phyloP scores from a whole-genome alignment of 1,284 basidiomycete genomes.

The Austroboletus niveus region DNA sequence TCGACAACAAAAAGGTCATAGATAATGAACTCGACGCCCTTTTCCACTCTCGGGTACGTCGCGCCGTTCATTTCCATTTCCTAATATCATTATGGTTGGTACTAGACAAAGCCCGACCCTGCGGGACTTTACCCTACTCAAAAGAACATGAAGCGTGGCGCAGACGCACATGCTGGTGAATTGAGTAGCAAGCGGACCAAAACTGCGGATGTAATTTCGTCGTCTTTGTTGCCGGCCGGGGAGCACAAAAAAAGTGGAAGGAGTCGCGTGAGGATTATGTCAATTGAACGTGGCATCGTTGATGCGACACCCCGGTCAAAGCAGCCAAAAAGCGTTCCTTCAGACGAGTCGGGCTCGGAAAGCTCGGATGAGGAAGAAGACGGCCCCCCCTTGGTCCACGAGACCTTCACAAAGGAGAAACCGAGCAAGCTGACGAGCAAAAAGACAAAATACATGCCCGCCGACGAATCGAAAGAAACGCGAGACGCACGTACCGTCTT shows the following conservation, averaged over 20 bases:
- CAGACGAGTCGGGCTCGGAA: constrained; percentile 14
- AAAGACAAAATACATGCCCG: constrained; percentile 50
- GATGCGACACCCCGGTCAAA: constrained; percentile 27
- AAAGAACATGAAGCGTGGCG: constrained; percentile 23
- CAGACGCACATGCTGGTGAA: constrained; percentile 13
- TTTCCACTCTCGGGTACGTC: constrained; percentile 23
- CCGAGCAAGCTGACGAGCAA: constrained; percentile 10
- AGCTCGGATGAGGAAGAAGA: constrained; percentile 11
- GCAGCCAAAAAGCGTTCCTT: background rate
- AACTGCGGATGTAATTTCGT: constrained; percentile 7
- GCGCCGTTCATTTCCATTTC: background rate
- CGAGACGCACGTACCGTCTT: constrained; percentile 86
- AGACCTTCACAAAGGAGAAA: constrained; percentile 29
- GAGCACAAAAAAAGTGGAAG: constrained; percentile 22
- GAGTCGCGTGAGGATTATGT: constrained; percentile 14
- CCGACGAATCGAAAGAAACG: constrained; percentile 66
- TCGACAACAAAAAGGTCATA: constrained; percentile 21
- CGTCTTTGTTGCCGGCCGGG: constrained; percentile 7
- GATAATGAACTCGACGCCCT: constrained; percentile 29
- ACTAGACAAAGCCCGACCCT: too few species aligned
- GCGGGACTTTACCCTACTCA: background rate
- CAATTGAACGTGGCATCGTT: constrained; percentile 29
- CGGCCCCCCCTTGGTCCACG: constrained; percentile 32
- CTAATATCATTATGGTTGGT: too few species aligned
- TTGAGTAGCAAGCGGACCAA: constrained; percentile 28